Evolutionary conservation across 1,284 basidiomycete species (phyloP), one percentile per base, ranked within the genome.

Genomic region (Cryptococcus depauperatus): DNA sequence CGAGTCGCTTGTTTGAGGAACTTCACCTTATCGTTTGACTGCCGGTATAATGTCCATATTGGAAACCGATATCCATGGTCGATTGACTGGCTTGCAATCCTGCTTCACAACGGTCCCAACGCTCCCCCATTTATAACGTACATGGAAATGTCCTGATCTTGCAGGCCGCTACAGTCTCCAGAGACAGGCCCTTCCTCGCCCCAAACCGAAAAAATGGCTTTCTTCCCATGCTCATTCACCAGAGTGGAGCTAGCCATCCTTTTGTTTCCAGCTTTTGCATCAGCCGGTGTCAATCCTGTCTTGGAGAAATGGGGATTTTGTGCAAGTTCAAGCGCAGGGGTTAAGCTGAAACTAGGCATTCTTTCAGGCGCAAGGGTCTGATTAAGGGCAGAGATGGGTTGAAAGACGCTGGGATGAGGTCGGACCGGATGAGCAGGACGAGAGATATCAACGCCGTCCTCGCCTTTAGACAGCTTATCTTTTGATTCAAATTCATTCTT

Each of bases 321-420:
- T 29, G 35, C 37, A 10, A 19, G 10, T 41, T 38, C 47, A 26
- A 28, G 28, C 10, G 30, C 29, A 16, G 47, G 52, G 4, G 48
- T 41, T 11, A 48, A 35, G 14, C 66, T 61, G 42, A 66, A 71
- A 22, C 61, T 64, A 2, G 65, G 62, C 5, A 56, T 47, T 3
- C 69, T 59, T 55, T 68, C 67, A 0, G 69, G 69, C 2, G 64
- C 69, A 4, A 71, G 52, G 1, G 69, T 71, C 49, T 69, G 64
- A 25, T 68, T 51, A 4, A 68, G 55, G 1, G 64, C 64, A 5
- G 56, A 48, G 11, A 54, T 48, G 13, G 44, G 50, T 35, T 61
- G 58, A 3, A 61, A 35, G 3, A 62, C 57, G 4, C 52, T 54
- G 1, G 61, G 58, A 37, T 57, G 25, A 10, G 62, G 60, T 42